These are phyloP conservation scores for Diddensiella santjacobensis DNA, from an alignment of 805 yeast genomes.

Conservation along the genomic window DNA sequence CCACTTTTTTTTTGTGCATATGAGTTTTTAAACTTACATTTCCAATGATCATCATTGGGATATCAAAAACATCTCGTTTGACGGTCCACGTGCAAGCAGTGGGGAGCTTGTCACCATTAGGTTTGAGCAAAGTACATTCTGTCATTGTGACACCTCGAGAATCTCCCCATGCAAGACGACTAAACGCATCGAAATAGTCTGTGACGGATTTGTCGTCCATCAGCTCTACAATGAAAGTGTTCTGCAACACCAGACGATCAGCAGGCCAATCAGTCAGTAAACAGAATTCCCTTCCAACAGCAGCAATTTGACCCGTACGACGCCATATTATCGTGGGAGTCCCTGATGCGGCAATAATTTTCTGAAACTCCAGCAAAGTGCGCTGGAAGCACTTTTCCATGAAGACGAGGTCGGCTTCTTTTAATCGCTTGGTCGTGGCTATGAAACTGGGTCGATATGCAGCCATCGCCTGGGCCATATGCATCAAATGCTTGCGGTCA, in stretches of 20 bases:
- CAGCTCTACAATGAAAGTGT: constrained; percentile 70
- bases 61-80: constrained; percentile 75
- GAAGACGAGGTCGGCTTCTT: constrained; percentile 64
- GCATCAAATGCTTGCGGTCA: constrained; percentile 34
- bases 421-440: constrained; percentile 67
- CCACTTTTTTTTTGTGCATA: not conserved
- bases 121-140: constrained; percentile 38
- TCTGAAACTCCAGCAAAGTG: constrained; percentile 54
- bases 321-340: constrained; percentile 85
- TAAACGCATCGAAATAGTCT: constrained; percentile 67
- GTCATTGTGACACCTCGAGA: constrained; percentile 39
- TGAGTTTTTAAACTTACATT: constrained; percentile 36
- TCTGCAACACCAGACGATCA: constrained; percentile 52
- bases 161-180: constrained; percentile 65
- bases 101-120: constrained; percentile 42
- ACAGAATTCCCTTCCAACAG: constrained; percentile 70
- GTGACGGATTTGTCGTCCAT: constrained; percentile 78
- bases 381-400: constrained; percentile 58
- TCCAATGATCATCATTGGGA: constrained; percentile 80
- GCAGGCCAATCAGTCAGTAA: constrained; percentile 62
- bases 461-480: constrained; percentile 43
- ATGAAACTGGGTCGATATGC: constrained; percentile 65
- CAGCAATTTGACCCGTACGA: constrained; percentile 80
- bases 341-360: constrained; percentile 50
- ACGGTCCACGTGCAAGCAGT: constrained; percentile 86